Base-by-base conservation (phyloP, 176 grass and related monocot genomes). In the barley (Hordeum vulgare) region DNA sequence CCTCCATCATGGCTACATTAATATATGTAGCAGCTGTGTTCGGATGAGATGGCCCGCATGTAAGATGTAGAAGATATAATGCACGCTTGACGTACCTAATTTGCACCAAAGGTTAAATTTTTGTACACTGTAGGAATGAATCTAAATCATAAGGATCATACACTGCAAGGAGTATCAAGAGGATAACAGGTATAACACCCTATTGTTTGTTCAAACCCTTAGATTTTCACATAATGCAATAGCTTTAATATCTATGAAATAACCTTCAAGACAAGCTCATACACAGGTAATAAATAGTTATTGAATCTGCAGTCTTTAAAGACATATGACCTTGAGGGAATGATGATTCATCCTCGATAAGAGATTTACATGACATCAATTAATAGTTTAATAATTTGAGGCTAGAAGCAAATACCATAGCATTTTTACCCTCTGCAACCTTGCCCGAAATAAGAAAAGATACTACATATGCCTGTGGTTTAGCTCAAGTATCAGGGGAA, bases 1-100 rank as follows among this genome's bases (percentile, higher is more conserved):
- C 96, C 84, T 99, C 96, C 96, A 99, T 99, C 96, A 99, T 99
- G 61, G 96, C 96, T 70, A 99, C 96, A 79, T 99, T 99, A 72
- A 99, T 99, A 94, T 99, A 99, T 76, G 96, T 99, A 36, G 96
- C 96, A 81, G 93, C 96, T 77, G 96, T 99, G 87, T 99, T 99
- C 86, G 96, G 96, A 99, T 99, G 93, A 85, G 93, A 99, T 86
- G 96, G 89, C 51, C 96, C 96, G 26, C 96, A 99, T 40, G 93
- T 99, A 88, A 99, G 91, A 93, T 99, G 96, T 34, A 99, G 89
- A 81, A 99, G 96, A 96, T 99, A 99, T 80, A 99, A 87, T 23
- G 96, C 96, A 57, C 96, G 91, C 88, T 96, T 99, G 85, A 96
- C 96, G 78, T 99, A 99, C 93, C 96, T 99, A 83, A 74, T 91